phyloP scores from a whole-genome alignment of 2,329 filamentous ascomycete genomes.

The Teratosphaeria epicoccoides region DNA sequence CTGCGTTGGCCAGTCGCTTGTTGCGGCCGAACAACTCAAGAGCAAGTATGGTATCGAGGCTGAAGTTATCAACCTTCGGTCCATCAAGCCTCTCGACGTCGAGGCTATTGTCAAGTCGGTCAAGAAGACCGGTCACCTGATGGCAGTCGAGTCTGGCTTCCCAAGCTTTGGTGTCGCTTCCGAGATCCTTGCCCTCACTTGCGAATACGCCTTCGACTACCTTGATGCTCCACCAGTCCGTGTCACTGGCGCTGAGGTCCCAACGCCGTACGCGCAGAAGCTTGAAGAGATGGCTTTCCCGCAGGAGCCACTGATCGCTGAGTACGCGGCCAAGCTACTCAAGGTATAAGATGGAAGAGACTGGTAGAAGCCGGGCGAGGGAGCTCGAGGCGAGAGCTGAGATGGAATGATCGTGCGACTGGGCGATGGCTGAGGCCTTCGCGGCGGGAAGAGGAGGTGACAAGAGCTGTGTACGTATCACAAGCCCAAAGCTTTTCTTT shows the following conservation, averaged over 20 bases:
- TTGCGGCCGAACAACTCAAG: slow-evolving; percentile 83
- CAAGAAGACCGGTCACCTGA: slow-evolving; percentile 93
- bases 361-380: neutral
- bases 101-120: slow-evolving; percentile 93
- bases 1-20: slow-evolving; percentile 83
- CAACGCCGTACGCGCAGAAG: slow-evolving; percentile 86
- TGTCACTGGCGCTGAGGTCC: slow-evolving; percentile 93
- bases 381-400: neutral
- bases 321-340: slow-evolving; percentile 82
- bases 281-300: slow-evolving; percentile 96
- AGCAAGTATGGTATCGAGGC: slow-evolving; percentile 91
- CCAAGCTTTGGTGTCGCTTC: slow-evolving; percentile 86
- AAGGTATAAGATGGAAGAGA: slow-evolving; percentile 43
- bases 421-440: neutral
- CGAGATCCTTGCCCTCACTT: slow-evolving; percentile 86
- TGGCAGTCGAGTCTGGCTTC: slow-evolving; percentile 91
- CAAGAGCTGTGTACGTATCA: slow-evolving; percentile 4
- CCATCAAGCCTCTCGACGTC: slow-evolving; percentile 90
- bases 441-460: neutral
- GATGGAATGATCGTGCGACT: neutral
- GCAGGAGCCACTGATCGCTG: slow-evolving; percentile 73
- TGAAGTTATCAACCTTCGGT: slow-evolving; percentile 97
- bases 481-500: neutral
- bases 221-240: slow-evolving; percentile 87
- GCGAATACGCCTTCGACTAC: slow-evolving; percentile 98